Evolutionary conservation across 129 eudicot genomes (phyloP).

Genomic region (Oenanthe sinensis): DNA sequence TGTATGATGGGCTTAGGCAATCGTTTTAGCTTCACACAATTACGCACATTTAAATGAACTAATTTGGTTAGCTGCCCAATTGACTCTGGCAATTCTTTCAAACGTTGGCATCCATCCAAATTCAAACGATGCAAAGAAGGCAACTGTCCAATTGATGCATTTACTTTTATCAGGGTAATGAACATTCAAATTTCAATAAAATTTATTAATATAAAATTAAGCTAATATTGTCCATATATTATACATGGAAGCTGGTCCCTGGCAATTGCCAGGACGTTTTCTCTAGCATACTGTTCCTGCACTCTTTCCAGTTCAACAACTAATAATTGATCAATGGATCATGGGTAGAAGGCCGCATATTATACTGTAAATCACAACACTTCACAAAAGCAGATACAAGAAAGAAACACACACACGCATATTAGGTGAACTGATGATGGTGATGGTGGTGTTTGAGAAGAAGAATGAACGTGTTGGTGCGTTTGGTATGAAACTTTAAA

Average conservation of each 20-base stretch:
- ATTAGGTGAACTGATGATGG: too few species aligned
- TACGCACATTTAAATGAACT: too few species aligned
- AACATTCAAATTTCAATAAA: too few species aligned
- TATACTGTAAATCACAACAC: neutral
- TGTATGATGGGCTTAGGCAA: neutral
- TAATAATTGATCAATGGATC: neutral
- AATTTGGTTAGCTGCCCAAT: too few species aligned
- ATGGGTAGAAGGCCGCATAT: neutral
- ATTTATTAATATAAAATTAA: too few species aligned
- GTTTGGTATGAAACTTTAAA: conserved; percentile 3
- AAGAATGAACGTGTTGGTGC: neutral
- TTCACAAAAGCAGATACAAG: neutral
- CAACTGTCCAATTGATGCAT: too few species aligned
- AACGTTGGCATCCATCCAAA: neutral
- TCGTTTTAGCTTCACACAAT: too few species aligned
- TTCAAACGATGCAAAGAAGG: neutral
- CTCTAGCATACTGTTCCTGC: too few species aligned
- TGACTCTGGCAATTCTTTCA: neutral
- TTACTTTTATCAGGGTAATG: neutral
- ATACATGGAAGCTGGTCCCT: too few species aligned
- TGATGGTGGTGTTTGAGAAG: neutral
- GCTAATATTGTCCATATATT: too few species aligned
- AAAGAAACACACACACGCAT: neutral
- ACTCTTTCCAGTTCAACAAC: too few species aligned
- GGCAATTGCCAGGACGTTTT: too few species aligned